A percentile compares a stretch with the other conserved stretches of the same genome.
These are phyloP conservation scores for Aspergillus nomiae DNA, from an alignment of 2,329 filamentous ascomycete species.

Conservation along the genomic window DNA sequence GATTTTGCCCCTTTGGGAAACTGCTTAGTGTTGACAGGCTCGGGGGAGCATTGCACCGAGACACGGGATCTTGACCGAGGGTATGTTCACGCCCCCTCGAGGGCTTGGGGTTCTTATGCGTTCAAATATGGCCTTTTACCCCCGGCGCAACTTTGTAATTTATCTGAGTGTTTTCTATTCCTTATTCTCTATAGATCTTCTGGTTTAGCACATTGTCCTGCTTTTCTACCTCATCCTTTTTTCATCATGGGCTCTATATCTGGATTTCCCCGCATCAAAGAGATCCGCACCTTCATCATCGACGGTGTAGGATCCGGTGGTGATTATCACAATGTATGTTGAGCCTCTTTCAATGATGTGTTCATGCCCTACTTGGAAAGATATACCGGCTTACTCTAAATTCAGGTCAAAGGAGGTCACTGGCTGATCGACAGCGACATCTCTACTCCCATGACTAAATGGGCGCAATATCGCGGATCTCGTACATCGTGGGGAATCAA, in stretches of 20 bases:
- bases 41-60: conserved; percentile 37
- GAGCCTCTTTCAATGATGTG: neutral
- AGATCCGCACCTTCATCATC: conserved; percentile 49
- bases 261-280: conserved; percentile 48
- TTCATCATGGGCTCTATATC: conserved; percentile 33
- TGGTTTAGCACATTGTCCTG: conserved; percentile 6
- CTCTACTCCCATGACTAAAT: conserved; percentile 87
- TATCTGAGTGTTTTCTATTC: conserved; percentile 13
- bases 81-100: conserved; percentile 10
- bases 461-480: conserved; percentile 84
- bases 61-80: conserved; percentile 12
- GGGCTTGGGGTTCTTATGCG: neutral
- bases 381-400: conserved; percentile 1
- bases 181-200: conserved; percentile 7
- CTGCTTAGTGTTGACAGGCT: conserved; percentile 4
- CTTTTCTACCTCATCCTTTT: conserved; percentile 9
- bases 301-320: conserved; percentile 51
- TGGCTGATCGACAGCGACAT: conserved; percentile 93
- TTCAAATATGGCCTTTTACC: conserved; percentile 22
- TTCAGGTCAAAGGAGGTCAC: conserved; percentile 51
- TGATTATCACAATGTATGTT: conserved; percentile 83
- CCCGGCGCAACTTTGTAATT: conserved; percentile 11
- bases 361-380: neutral
- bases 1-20: neutral
- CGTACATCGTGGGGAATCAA: conserved; percentile 96